Evolutionary conservation across 2,329 filamentous ascomycete genomes (phyloP), one percentile per base, ranked within the genome.

Genomic region (Clarireedia hainanense): DNA sequence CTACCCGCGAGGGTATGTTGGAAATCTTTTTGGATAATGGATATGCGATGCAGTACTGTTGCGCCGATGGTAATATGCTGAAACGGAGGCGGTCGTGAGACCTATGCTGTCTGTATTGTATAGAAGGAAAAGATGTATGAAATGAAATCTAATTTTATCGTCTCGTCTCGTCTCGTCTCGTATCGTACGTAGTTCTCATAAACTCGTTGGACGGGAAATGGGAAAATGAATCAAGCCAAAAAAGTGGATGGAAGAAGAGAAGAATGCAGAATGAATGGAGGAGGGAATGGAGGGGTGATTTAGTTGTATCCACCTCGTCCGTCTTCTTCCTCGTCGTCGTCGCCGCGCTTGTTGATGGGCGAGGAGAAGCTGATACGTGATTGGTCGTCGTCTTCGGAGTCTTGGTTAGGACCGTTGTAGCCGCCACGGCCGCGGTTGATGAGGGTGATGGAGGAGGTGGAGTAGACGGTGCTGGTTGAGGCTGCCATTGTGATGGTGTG

Each of bases 311-410:
- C 66, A 26, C 66, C 65, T 5, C 66, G 59, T 58, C 66, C 65
- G 51, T 68, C 66, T 48, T 67, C 64, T 48, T 65, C 64, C 20
- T 67, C 65, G 47, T 68, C 66, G n/a, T 67, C 65, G 48, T 64
- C 65, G 5, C 61, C 57, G 10, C 54, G 55, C 58, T 65, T 67
- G 58, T 66, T 66, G 24, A 60, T 60, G 57, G 63, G 50, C 34
- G 58, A n/a, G 20, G 42, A 46, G 15, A 57, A 50, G 47, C 3
- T 24, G 51, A 47, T 23, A 17, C 10, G 47, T 15, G 15, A 47
- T 20, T 58, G 57, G 17, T 62, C 55, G 17, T 59, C 60, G 24
- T 58, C 58, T 2, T 55, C 49, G 24, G 53, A 52, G 6, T 23
- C 40, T 15, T 52, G 34, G 52, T 54, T 57, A 23, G 63, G 62